These are phyloP conservation scores for Coleophoma cylindrospora DNA, from an alignment of 2,329 filamentous ascomycete species.

Conservation along the genomic window DNA sequence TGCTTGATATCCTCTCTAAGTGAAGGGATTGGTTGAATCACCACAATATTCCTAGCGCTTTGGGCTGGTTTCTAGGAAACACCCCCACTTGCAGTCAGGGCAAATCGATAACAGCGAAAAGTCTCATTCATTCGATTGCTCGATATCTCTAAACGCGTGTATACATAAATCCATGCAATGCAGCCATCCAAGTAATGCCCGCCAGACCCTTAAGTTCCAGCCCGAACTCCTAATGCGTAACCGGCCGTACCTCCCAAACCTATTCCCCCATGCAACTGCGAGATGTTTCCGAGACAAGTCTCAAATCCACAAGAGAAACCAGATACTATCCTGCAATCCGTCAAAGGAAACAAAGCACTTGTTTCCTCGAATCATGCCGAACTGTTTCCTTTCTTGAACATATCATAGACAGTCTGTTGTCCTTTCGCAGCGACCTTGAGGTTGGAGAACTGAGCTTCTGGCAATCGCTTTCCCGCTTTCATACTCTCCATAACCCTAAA, in stretches of 20 bases:
- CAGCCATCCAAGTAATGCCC: slow-evolving; percentile 6
- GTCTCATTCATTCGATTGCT: no score
- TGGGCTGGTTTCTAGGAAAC: no score
- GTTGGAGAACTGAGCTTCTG: slow-evolving; percentile 67
- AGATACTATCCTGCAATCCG: no score
- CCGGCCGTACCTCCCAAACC: slow-evolving; percentile 9
- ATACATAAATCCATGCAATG: slow-evolving; percentile 9
- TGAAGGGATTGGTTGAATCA: no score
- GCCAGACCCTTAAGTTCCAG: slow-evolving; percentile 7
- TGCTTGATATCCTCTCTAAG: no score
- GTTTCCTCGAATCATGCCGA: neutral
- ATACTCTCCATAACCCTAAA: slow-evolving; percentile 77
- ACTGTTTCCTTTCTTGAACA: slow-evolving; percentile 31
- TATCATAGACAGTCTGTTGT: slow-evolving; percentile 59
- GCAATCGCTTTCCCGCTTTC: slow-evolving; percentile 66
- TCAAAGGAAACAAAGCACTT: neutral
- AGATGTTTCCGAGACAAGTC: neutral
- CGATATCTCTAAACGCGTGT: neutral
- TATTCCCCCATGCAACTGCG: slow-evolving; percentile 7
- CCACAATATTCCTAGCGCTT: no score
- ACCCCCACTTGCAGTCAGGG: no score
- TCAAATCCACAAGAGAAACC: neutral
- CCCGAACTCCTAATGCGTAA: slow-evolving; percentile 11
- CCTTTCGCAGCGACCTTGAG: slow-evolving; percentile 55
- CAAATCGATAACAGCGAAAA: no score